Evolutionary conservation across 495 filamentous ascomycete genomes (phyloP).

Genomic region (Podospora pseudopauciseta): DNA sequence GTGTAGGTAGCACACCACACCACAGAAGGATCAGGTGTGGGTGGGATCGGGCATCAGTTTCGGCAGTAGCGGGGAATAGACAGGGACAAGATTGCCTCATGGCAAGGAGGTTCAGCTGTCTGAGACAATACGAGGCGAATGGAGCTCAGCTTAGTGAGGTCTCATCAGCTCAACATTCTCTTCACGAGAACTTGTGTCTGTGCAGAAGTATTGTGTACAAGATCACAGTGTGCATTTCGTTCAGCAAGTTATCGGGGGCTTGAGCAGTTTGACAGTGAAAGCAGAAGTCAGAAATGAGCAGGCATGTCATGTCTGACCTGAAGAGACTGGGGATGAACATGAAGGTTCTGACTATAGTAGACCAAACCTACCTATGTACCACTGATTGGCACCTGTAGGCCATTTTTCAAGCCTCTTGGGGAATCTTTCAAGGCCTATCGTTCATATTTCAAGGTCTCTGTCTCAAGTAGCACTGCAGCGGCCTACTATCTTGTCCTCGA

Average conservation of each 20-base stretch:
- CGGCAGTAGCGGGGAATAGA: background rate
- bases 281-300: too few relatives aligned
- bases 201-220: background rate
- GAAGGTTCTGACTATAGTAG: background rate
- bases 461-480: too few relatives aligned
- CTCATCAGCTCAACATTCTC: background rate
- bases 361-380: background rate
- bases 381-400: too few relatives aligned
- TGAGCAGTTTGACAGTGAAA: background rate
- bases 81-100: background rate
- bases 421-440: too few relatives aligned
- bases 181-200: background rate
- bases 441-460: too few relatives aligned
- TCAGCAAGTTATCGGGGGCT: background rate
- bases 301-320: too few relatives aligned
- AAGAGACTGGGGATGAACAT: background rate
- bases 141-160: background rate
- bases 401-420: too few relatives aligned
- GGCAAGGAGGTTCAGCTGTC: background rate
- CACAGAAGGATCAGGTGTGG: background rate
- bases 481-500: background rate
- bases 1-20: too few relatives aligned
- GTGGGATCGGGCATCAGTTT: background rate
- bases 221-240: background rate
- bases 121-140: background rate